Conservation (phyloP, 352 stramenopile species). For the Phytophthora hybrid region DNA sequence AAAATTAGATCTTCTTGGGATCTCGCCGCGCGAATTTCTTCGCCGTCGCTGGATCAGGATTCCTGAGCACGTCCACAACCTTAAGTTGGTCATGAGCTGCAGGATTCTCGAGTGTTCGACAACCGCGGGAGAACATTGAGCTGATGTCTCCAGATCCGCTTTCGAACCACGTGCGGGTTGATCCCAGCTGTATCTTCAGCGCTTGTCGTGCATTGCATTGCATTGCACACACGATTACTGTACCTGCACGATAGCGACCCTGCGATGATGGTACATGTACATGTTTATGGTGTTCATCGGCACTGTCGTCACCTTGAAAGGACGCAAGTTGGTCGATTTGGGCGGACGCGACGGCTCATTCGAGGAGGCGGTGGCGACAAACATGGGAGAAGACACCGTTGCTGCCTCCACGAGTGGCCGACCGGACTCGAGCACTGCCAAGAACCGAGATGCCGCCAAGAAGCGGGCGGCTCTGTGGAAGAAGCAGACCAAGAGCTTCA, state of each 20-base stretch:
- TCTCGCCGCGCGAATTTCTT: conserved; percentile 23
- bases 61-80: conserved; percentile 7
- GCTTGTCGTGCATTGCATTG: conserved; percentile 5
- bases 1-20: not conserved
- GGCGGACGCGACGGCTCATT: conserved; percentile 23
- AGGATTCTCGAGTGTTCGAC: not conserved
- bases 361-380: conserved; percentile 5
- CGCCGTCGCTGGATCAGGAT: not conserved
- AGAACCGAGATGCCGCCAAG: conserved; percentile 39
- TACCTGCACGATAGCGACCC: not conserved
- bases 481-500: conserved; percentile 69
- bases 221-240: not conserved
- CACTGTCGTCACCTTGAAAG: conserved; percentile 20
- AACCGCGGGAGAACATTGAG: not conserved
- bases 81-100: not conserved
- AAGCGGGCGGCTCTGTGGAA: conserved; percentile 55
- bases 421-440: conserved; percentile 28
- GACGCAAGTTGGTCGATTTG: conserved; percentile 15
- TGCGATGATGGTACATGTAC: not conserved
- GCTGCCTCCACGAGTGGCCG: conserved; percentile 3
- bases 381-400: conserved; percentile 31
- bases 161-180: not conserved
- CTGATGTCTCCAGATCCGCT: no score
- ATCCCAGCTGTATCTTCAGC: conserved; percentile 3
- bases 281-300: not conserved